These are phyloP conservation scores for Takakia lepidozioides DNA, from an alignment of 225 moss, liverwort and hornwort genomes.

Conservation along the genomic window DNA sequence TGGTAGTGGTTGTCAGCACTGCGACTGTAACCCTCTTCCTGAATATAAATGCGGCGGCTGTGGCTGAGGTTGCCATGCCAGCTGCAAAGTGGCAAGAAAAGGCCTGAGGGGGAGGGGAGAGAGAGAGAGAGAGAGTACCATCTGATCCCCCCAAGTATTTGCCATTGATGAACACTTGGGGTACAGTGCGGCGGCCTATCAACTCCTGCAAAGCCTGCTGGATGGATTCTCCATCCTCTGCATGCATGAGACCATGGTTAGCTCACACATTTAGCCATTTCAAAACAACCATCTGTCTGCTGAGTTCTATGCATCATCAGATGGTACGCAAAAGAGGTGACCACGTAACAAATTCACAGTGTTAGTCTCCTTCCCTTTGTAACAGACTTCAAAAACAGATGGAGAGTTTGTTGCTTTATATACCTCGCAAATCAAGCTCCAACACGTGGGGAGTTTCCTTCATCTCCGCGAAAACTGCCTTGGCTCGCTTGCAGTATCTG, in stretches of 20 bases:
- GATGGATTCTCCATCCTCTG: constrained; percentile 79
- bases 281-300: too few relatives aligned
- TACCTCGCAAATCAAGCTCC: constrained; percentile 91
- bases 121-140: constrained; percentile 23
- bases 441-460: constrained; percentile 59
- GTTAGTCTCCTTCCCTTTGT: too few relatives aligned
- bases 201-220: constrained; percentile 60
- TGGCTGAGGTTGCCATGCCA: not conserved
- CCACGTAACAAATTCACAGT: too few relatives aligned
- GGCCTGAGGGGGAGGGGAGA: not conserved
- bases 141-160: constrained; percentile 88
- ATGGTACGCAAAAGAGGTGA: too few relatives aligned
- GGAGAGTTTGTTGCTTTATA: too few relatives aligned
- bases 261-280: too few relatives aligned
- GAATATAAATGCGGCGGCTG: too few relatives aligned
- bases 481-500: constrained; percentile 87
- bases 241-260: constrained; percentile 6
- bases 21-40: too few relatives aligned
- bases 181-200: constrained; percentile 70
- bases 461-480: constrained; percentile 69
- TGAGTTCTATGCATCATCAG: too few relatives aligned
- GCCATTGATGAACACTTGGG: constrained; percentile 95
- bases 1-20: too few relatives aligned
- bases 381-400: too few relatives aligned
- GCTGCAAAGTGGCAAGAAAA: not conserved